A percentile compares a stretch with the other conserved stretches of the same genome.
Evolutionary conservation across 2,329 filamentous ascomycete species (phyloP).

Genomic region (Parastagonospora nodorum): DNA sequence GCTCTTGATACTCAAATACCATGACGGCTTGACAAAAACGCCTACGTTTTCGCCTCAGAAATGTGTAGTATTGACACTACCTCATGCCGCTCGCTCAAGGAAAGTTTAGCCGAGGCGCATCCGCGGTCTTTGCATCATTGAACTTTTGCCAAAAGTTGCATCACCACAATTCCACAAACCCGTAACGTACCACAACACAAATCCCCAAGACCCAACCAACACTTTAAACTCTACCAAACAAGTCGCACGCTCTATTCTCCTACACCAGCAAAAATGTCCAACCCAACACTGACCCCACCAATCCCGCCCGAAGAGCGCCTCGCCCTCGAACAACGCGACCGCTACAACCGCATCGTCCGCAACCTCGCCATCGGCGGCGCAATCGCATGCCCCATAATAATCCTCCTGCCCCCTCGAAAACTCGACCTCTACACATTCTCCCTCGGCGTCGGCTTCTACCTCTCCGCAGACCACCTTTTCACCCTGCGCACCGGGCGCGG

Average conservation of each 20-base stretch:
- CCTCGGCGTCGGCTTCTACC: conserved; percentile 55
- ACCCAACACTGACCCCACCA: conserved; percentile 25
- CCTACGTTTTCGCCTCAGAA: too few relatives aligned
- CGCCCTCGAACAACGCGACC: conserved; percentile 36
- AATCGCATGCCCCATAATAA: conserved; percentile 60
- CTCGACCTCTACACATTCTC: conserved; percentile 65
- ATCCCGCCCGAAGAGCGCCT: conserved; percentile 42
- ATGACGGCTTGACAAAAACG: too few relatives aligned
- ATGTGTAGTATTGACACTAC: too few relatives aligned
- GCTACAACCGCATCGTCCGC: conserved; percentile 43
- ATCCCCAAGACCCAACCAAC: neutral
- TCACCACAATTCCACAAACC: conserved; percentile 7
- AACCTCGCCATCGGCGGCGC: conserved; percentile 56
- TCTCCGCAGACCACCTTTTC: conserved; percentile 56
- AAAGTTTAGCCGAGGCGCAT: conserved; percentile 33
- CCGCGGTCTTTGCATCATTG: conserved; percentile 34
- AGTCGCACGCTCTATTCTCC: neutral
- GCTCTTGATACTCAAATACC: too few relatives aligned
- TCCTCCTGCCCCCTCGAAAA: conserved; percentile 64
- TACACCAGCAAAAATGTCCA: conserved; percentile 22
- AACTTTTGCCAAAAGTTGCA: conserved; percentile 22
- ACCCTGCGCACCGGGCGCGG: conserved; percentile 48
- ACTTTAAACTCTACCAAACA: neutral
- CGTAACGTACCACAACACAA: conserved; percentile 1
- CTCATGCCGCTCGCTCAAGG: conserved; percentile 2